Conservation (phyloP, 805 yeast species). For the Helenozyma baotianmanensis region DNA sequence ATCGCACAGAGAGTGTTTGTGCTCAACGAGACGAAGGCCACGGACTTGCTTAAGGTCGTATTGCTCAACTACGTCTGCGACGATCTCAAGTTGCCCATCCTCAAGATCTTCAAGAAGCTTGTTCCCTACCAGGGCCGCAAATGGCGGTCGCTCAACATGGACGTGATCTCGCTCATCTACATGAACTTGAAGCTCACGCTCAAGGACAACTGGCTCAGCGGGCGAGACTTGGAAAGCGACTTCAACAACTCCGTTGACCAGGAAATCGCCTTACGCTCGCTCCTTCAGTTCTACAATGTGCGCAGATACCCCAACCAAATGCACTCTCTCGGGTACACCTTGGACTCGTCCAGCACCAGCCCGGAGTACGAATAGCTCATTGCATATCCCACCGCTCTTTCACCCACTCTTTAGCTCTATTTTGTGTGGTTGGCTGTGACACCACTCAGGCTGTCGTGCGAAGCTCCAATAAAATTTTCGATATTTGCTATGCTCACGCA, state of each 20-base stretch:
- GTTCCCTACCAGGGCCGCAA: conserved; percentile 90
- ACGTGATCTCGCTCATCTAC: conserved; percentile 81
- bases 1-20: conserved; percentile 65
- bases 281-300: conserved; percentile 72
- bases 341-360: too few species aligned
- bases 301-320: conserved; percentile 50
- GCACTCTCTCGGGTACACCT: conserved; percentile 51
- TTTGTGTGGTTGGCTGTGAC: neutral
- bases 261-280: conserved; percentile 76
- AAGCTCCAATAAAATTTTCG: conserved; percentile 17
- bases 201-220: conserved; percentile 84
- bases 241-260: conserved; percentile 75
- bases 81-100: conserved; percentile 61
- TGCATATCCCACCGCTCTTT: too few species aligned
- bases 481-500: conserved; percentile 8
- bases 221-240: conserved; percentile 72
- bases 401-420: too few species aligned
- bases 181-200: conserved; percentile 66
- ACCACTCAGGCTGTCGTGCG: conserved; percentile 14
- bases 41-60: conserved; percentile 54
- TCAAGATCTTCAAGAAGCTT: conserved; percentile 70
- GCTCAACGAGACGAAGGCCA: conserved; percentile 58
- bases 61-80: conserved; percentile 55
- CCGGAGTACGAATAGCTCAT: too few species aligned
- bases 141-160: conserved; percentile 94